Conservation (phyloP, 441 rosid genomes). For the Hura crepitans region DNA sequence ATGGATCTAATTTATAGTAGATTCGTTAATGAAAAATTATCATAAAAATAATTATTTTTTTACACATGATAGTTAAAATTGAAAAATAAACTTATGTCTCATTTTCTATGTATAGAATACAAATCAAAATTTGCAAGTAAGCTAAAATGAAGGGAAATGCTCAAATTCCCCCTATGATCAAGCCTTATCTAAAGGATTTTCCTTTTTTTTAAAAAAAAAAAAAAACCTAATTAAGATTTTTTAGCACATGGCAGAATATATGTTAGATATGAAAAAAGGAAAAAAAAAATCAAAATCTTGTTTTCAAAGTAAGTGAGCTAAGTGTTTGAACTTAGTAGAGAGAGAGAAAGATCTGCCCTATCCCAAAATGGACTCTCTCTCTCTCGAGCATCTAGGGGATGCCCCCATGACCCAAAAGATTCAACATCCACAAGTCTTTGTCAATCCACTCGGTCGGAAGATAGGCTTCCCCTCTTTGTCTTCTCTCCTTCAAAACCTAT, state of each 20-base stretch:
- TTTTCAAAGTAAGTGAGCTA: conserved; percentile 26
- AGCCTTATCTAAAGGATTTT: too few relatives aligned
- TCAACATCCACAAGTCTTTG: conserved; percentile 28
- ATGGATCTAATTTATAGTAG: too few relatives aligned
- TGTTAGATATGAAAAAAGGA: too few relatives aligned
- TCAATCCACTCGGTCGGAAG: conserved; percentile 37
- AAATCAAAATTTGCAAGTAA: conserved; percentile 22
- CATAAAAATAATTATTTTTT: too few relatives aligned
- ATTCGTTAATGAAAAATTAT: too few relatives aligned
- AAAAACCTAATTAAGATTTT: too few relatives aligned
- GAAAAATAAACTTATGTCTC: too few relatives aligned
- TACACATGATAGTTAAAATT: too few relatives aligned
- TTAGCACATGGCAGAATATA: background rate
- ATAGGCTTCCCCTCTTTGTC: background rate
- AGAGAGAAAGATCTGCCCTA: background rate
- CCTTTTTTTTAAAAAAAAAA: too few relatives aligned
- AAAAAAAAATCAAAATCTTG: too few relatives aligned
- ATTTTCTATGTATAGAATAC: background rate
- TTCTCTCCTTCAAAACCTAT: background rate
- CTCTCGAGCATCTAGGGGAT: conserved; percentile 5
- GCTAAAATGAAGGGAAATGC: conserved; percentile 28
- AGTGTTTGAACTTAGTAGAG: conserved; percentile 10
- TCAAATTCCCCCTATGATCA: background rate
- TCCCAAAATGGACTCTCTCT: background rate
- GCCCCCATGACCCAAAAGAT: conserved; percentile 32